Conservation (phyloP, 345 rosid species). For the Bretschneidera sinensis region DNA sequence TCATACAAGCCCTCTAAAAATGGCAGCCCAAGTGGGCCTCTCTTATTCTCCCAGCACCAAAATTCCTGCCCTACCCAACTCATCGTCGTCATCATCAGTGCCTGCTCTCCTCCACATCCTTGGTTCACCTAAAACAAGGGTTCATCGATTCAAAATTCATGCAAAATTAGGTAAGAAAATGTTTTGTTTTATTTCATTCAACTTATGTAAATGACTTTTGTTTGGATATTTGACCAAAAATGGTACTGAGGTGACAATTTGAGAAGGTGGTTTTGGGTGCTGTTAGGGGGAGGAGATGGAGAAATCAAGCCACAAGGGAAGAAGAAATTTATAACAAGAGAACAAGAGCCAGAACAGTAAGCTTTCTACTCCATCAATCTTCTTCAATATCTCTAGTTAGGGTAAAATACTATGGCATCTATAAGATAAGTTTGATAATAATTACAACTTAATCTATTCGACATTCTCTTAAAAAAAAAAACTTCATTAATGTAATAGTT, state of each 20-base stretch:
- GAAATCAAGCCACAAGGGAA: slow-evolving; percentile 67
- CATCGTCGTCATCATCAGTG: slow-evolving; percentile 22
- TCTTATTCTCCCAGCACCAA: slow-evolving; percentile 31
- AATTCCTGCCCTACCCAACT: slow-evolving; percentile 17
- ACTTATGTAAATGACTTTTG: neutral
- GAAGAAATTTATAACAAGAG: slow-evolving; percentile 84
- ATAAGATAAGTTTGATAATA: too few species aligned
- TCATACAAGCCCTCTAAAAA: slow-evolving; percentile 16
- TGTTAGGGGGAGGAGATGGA: slow-evolving; percentile 64
- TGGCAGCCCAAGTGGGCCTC: slow-evolving; percentile 49
- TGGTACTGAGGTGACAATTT: neutral
- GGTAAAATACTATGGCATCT: too few species aligned
- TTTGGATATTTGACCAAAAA: neutral
- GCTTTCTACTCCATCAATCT: neutral
- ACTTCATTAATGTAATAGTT: too few species aligned
- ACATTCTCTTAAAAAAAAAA: too few species aligned
- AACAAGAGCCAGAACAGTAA: slow-evolving; percentile 86
- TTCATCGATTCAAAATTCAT: slow-evolving; percentile 42
- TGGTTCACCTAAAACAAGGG: slow-evolving; percentile 21
- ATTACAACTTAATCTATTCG: too few species aligned
- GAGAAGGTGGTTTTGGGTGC: slow-evolving; percentile 7
- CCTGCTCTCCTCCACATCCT: slow-evolving; percentile 16
- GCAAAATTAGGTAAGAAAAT: slow-evolving; percentile 49
- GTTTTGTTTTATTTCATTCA: neutral
- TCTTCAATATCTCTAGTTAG: neutral